Evolutionary conservation across 345 rosid species (phyloP).

Genomic region (Salix arbutifolia): DNA sequence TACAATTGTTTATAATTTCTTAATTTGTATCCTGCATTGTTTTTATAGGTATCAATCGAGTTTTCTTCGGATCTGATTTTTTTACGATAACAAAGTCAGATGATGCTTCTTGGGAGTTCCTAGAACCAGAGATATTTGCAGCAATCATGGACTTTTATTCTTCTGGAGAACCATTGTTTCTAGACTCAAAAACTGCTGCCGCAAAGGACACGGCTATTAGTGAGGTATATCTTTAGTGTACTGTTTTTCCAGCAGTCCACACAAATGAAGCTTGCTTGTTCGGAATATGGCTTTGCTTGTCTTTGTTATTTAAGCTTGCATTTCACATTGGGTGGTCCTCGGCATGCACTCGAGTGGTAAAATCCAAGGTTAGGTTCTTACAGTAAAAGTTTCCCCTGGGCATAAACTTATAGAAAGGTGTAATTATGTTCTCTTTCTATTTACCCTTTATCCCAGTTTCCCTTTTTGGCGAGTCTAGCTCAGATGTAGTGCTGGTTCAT

Average conservation of each 20-base stretch:
- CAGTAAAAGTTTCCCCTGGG: not conserved
- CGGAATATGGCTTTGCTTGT: not conserved
- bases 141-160: constrained; percentile 94
- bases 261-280: not conserved
- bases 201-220: constrained; percentile 83
- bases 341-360: not conserved
- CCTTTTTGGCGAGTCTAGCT: not conserved
- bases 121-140: constrained; percentile 89
- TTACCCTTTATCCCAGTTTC: not conserved
- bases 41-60: constrained; percentile 61
- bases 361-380: no score
- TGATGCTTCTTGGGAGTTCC: constrained; percentile 74
- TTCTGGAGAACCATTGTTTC: constrained; percentile 79
- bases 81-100: constrained; percentile 87
- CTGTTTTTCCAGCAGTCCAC: not conserved
- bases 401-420: not conserved
- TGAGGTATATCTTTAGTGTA: constrained; percentile 42
- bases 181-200: constrained; percentile 60
- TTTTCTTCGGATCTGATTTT: constrained; percentile 90
- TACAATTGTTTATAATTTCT: not conserved
- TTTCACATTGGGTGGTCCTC: no score
- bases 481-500: not conserved
- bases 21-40: not conserved
- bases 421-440: not conserved
- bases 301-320: not conserved